A percentile compares a stretch with the other conserved stretches of the same genome.
phyloP scores from a whole-genome alignment of 2,329 filamentous ascomycete genomes.

The Keithomyces neogunnii region DNA sequence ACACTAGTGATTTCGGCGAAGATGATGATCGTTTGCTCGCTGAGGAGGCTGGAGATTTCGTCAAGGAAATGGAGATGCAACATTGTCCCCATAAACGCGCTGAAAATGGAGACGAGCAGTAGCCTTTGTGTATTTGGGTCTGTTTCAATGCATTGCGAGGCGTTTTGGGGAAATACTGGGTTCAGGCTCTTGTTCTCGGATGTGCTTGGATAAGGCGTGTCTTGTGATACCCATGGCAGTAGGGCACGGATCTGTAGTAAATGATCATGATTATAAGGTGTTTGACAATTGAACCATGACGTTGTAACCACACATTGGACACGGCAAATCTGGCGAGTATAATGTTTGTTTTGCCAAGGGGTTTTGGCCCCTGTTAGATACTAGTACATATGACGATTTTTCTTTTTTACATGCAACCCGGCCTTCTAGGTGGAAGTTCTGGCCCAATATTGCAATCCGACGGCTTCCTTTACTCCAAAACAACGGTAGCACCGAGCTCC shows the following conservation, averaged over 20 bases:
- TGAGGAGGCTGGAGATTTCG: slow-evolving; percentile 58
- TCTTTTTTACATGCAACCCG: slow-evolving; percentile 32
- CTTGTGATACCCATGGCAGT: slow-evolving; percentile 20
- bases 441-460: slow-evolving; percentile 6
- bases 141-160: slow-evolving; percentile 15
- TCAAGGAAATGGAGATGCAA: slow-evolving; percentile 31
- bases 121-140: slow-evolving; percentile 1
- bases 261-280: too few relatives aligned
- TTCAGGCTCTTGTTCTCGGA: not conserved
- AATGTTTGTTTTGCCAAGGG: not conserved
- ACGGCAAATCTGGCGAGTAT: too few relatives aligned
- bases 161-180: slow-evolving; percentile 15
- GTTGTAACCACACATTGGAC: too few relatives aligned
- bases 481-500: slow-evolving; percentile 78
- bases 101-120: slow-evolving; percentile 22
- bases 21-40: slow-evolving; percentile 72
- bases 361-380: slow-evolving; percentile 18
- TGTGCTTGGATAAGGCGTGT: slow-evolving; percentile 10
- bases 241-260: not conserved
- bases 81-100: slow-evolving; percentile 29
- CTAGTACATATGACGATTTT: slow-evolving; percentile 26
- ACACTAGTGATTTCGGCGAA: slow-evolving; percentile 76
- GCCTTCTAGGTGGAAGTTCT: slow-evolving; percentile 21
- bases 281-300: too few relatives aligned
- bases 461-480: slow-evolving; percentile 66